phyloP scores from a whole-genome alignment of 179 eudicot genomes.

The Sideroxylon spinosum region DNA sequence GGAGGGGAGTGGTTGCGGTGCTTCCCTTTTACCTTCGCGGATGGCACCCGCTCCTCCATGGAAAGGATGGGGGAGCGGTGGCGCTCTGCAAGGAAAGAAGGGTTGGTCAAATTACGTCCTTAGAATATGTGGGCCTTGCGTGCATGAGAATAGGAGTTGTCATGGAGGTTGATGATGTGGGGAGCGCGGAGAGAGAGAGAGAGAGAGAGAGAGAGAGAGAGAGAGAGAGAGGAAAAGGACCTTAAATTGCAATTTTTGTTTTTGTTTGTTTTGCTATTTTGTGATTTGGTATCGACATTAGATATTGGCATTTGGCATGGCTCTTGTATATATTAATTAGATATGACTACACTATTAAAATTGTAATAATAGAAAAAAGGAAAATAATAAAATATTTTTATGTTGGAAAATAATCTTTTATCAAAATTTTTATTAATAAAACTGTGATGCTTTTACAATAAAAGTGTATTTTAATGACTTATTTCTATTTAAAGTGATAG shows the following conservation, averaged over 20 bases:
- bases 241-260: constrained; percentile 3
- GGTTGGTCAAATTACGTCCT: neutral
- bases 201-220: constrained; percentile 2
- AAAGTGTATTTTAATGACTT: too few relatives aligned
- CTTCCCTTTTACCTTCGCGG: neutral
- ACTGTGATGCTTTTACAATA: too few relatives aligned
- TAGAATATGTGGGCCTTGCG: constrained; percentile 9
- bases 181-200: neutral
- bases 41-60: constrained; percentile 34
- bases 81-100: constrained; percentile 11
- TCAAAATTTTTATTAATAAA: too few relatives aligned
- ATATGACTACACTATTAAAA: too few relatives aligned
- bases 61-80: constrained; percentile 27
- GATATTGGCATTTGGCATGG: too few relatives aligned
- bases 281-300: too few relatives aligned
- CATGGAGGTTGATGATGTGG: constrained; percentile 16
- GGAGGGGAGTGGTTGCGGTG: neutral
- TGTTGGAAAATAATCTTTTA: too few relatives aligned
- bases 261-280: too few relatives aligned
- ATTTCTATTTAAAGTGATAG: too few relatives aligned
- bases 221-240: neutral
- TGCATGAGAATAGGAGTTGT: constrained; percentile 27
- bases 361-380: too few relatives aligned
- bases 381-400: too few relatives aligned
- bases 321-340: too few relatives aligned